Percentiles rank a stretch among this genome's conserved stretches.
phyloP scores from a whole-genome alignment of 2,329 filamentous ascomycete species.

The Neophaeococcomyces mojaviensis region DNA sequence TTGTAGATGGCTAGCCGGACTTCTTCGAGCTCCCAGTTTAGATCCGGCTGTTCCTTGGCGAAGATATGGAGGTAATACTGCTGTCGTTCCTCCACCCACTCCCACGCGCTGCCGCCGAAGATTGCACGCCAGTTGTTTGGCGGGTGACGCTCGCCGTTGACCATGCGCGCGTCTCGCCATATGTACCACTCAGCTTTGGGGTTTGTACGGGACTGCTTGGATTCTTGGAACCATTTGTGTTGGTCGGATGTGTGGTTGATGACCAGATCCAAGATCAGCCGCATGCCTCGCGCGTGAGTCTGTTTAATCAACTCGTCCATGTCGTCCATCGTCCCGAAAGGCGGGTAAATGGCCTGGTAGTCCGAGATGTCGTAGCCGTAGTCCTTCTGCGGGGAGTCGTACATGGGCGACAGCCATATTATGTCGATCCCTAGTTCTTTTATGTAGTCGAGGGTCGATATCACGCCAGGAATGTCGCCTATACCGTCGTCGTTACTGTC shows the following conservation, averaged over 20 bases:
- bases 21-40: constrained; percentile 67
- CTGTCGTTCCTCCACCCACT: constrained; percentile 20
- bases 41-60: constrained; percentile 62
- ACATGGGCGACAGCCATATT: constrained; percentile 46
- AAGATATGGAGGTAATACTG: constrained; percentile 70
- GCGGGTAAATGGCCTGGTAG: constrained; percentile 57
- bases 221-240: constrained; percentile 54
- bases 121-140: constrained; percentile 50
- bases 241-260: constrained; percentile 65
- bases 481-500: constrained; percentile 30
- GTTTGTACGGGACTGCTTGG: constrained; percentile 31
- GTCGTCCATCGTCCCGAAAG: constrained; percentile 61
- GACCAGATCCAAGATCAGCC: constrained; percentile 66
- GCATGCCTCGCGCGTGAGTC: constrained; percentile 57
- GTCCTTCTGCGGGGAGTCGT: constrained; percentile 55
- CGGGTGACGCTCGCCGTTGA: constrained; percentile 49
- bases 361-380: constrained; percentile 65
- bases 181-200: constrained; percentile 58
- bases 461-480: constrained; percentile 28
- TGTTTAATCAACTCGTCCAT: constrained; percentile 55
- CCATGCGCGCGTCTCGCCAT: constrained; percentile 53
- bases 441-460: constrained; percentile 27
- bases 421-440: constrained; percentile 28
- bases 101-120: constrained; percentile 30
- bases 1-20: constrained; percentile 60